A percentile compares a stretch with the other conserved stretches of the same genome.
These are phyloP conservation scores for Circinella minor DNA, from an alignment of 371 early-diverging fungal species.

Conservation along the genomic window DNA sequence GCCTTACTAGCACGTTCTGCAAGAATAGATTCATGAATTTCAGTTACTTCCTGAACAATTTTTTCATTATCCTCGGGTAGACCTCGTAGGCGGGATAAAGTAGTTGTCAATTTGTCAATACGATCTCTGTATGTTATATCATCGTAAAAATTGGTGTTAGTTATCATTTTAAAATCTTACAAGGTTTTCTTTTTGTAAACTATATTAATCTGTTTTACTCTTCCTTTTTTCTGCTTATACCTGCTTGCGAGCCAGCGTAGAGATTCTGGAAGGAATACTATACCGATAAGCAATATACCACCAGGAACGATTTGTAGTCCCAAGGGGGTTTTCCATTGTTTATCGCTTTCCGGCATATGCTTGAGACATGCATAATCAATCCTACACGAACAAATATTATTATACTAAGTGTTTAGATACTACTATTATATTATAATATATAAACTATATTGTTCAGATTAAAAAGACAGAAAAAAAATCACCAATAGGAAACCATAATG, in stretches of 20 bases:
- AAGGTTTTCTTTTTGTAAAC: too few relatives aligned
- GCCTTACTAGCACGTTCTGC: conserved; percentile 51
- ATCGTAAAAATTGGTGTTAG: neutral
- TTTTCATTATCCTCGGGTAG: conserved; percentile 41
- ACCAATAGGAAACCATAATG: conserved; percentile 55
- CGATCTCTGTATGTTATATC: conserved; percentile 20
- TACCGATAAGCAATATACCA: conserved; percentile 49
- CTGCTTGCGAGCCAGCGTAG: conserved; percentile 68
- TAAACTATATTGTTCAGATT: neutral
- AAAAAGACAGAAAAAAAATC: neutral
- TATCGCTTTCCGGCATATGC: conserved; percentile 25
- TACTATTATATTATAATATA: neutral
- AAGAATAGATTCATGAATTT: conserved; percentile 48
- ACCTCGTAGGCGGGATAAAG: conserved; percentile 57
- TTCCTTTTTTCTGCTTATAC: neutral
- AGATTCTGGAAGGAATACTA: conserved; percentile 63
- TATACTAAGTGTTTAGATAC: too few relatives aligned
- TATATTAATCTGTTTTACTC: too few relatives aligned
- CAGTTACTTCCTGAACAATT: conserved; percentile 52
- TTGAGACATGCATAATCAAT: conserved; percentile 46
- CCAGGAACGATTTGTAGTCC: conserved; percentile 62
- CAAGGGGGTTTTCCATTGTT: conserved; percentile 46
- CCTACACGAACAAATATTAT: conserved; percentile 8
- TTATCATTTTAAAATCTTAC: neutral
- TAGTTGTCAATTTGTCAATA: conserved; percentile 49